Evolutionary conservation across 805 yeast species (phyloP).

Genomic region (Monosporozyma solicola): DNA sequence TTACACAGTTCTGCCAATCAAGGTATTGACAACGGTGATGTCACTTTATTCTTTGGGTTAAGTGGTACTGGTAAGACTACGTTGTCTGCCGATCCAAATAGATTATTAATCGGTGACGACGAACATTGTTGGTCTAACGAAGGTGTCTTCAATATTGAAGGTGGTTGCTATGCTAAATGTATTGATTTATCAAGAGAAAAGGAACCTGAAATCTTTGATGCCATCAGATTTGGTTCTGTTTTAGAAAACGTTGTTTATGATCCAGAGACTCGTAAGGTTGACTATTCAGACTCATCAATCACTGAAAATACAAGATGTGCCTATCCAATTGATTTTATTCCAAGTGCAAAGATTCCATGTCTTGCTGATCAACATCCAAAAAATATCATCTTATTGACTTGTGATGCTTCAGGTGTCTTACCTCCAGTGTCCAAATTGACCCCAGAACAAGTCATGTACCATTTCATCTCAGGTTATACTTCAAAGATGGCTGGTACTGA

Average conservation of each 20-base stretch:
- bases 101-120: constrained; percentile 93
- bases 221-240: constrained; percentile 89
- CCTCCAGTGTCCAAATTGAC: constrained; percentile 94
- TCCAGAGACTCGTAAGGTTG: constrained; percentile 68
- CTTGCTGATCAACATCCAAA: constrained; percentile 82
- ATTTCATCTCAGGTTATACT: constrained; percentile 96
- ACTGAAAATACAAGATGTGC: constrained; percentile 99
- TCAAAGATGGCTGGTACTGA: constrained; percentile 99
- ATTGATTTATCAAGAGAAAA: constrained; percentile 79
- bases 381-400: constrained; percentile 83
- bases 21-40: constrained; percentile 73
- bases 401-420: constrained; percentile 96
- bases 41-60: constrained; percentile 90
- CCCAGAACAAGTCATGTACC: constrained; percentile 97
- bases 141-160: constrained; percentile 98
- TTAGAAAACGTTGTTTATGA: constrained; percentile 90
- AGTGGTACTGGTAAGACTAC: constrained; percentile 99
- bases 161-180: constrained; percentile 99
- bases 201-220: constrained; percentile 96
- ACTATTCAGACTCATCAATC: constrained; percentile 69
- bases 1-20: constrained; percentile 93
- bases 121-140: constrained; percentile 99
- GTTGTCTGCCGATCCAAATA: constrained; percentile 88
- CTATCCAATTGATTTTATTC: constrained; percentile 93
- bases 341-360: constrained; percentile 95